Conservation (phyloP, 768 basidiomycete genomes). For the Psilocybe cyanescens region DNA sequence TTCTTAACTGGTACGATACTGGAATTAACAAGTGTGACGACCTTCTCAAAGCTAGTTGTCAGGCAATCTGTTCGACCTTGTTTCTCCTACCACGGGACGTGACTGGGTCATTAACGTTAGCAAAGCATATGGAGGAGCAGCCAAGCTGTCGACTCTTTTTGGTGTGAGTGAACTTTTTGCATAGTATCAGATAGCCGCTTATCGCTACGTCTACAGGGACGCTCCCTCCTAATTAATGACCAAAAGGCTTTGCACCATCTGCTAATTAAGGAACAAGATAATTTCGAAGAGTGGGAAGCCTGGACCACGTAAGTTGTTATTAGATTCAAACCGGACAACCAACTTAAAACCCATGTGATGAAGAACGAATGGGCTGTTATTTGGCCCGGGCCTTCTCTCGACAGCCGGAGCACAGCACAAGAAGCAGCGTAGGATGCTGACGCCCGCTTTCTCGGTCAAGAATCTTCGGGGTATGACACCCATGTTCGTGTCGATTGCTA, state of each 20-base stretch:
- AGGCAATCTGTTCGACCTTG: constrained; percentile 6
- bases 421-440: constrained; percentile 10
- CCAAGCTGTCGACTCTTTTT: constrained; percentile 3
- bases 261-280: constrained; percentile 4
- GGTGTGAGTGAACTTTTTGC: background rate
- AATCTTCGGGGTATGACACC: constrained; percentile 10
- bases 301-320: constrained; percentile 2
- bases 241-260: constrained; percentile 12
- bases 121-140: background rate
- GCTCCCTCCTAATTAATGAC: constrained; percentile 2
- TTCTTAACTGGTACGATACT: background rate
- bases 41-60: background rate
- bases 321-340: background rate
- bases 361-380: constrained; percentile 6
- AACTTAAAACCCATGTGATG: background rate
- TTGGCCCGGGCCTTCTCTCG: constrained; percentile 2
- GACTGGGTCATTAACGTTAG: constrained; percentile 5
- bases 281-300: constrained; percentile 7
- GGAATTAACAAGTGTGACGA: background rate
- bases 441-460: constrained; percentile 9
- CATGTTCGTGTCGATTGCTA: constrained; percentile 7
- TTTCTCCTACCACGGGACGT: constrained; percentile 7
- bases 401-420: constrained; percentile 6
- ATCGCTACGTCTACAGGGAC: background rate
- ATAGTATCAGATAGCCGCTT: too few relatives aligned